Evolutionary conservation across 2,329 filamentous ascomycete species (phyloP).

Genomic region (Diaporthe ampelina): DNA sequence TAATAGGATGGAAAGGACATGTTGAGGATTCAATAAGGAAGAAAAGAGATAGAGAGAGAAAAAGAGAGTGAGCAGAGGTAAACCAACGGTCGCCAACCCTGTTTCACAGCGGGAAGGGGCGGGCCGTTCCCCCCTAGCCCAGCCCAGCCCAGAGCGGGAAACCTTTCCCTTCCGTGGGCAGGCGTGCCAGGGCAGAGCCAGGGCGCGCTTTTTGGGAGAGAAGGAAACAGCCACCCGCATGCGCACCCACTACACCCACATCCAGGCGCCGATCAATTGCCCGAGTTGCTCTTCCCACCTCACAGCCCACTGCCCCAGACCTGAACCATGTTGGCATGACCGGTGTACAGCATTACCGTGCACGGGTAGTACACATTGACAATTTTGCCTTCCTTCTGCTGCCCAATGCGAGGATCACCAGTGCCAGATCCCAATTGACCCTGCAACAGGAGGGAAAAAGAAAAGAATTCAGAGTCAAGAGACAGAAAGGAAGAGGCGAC

Average conservation of each 20-base stretch:
- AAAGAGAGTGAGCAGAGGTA: not conserved
- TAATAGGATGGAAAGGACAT: not conserved
- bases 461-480: not conserved
- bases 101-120: conserved; percentile 40
- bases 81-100: conserved; percentile 22
- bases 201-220: conserved; percentile 6
- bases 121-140: conserved; percentile 30
- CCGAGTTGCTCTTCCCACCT: not conserved
- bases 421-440: conserved; percentile 9
- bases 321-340: conserved; percentile 18
- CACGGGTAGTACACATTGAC: not conserved
- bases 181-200: not conserved
- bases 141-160: conserved; percentile 29
- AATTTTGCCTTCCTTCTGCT: not conserved
- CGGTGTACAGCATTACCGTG: conserved; percentile 23
- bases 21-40: not conserved
- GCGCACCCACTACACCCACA: conserved; percentile 2
- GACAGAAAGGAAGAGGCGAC: not conserved
- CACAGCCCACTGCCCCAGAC: conserved; percentile 6
- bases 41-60: not conserved
- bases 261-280: conserved; percentile 13
- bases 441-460: not conserved
- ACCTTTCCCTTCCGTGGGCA: not conserved
- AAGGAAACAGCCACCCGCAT: conserved; percentile 10
- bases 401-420: conserved; percentile 8